phyloP scores from a whole-genome alignment of 2,329 filamentous ascomycete genomes.

The Plectosphaerella sp. region DNA sequence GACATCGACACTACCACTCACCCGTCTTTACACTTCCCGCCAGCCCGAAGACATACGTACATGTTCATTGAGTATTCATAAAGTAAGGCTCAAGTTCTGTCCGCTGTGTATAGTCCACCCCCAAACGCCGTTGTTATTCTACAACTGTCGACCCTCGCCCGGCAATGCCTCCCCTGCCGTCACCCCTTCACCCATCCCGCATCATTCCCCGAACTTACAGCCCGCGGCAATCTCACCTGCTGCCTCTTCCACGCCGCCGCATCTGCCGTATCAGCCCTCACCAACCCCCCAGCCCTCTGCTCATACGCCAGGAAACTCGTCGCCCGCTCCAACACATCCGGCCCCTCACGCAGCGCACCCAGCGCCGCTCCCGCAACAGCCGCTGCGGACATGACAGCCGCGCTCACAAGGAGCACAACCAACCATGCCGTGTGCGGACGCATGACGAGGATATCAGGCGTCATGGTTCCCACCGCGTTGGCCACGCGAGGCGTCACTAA shows the following conservation, averaged over 20 bases:
- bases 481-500: not conserved
- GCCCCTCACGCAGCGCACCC: constrained; percentile 19
- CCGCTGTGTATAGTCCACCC: too few species aligned
- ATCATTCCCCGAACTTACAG: too few species aligned
- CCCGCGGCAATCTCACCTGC: not conserved
- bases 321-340: constrained; percentile 17
- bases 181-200: too few species aligned
- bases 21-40: too few species aligned
- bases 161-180: too few species aligned
- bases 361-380: constrained; percentile 9
- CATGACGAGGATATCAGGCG: not conserved
- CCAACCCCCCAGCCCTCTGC: not conserved
- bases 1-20: too few species aligned
- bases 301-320: not conserved
- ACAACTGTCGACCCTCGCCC: too few species aligned
- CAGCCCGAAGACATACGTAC: too few species aligned
- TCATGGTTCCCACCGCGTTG: not conserved
- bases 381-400: not conserved
- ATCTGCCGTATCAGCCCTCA: not conserved
- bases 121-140: too few species aligned
- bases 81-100: too few species aligned
- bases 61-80: too few species aligned
- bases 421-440: not conserved
- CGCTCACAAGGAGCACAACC: not conserved
- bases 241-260: not conserved